Evolutionary conservation across 352 stramenopile species (phyloP).

Genomic region (Pythium biforme): DNA sequence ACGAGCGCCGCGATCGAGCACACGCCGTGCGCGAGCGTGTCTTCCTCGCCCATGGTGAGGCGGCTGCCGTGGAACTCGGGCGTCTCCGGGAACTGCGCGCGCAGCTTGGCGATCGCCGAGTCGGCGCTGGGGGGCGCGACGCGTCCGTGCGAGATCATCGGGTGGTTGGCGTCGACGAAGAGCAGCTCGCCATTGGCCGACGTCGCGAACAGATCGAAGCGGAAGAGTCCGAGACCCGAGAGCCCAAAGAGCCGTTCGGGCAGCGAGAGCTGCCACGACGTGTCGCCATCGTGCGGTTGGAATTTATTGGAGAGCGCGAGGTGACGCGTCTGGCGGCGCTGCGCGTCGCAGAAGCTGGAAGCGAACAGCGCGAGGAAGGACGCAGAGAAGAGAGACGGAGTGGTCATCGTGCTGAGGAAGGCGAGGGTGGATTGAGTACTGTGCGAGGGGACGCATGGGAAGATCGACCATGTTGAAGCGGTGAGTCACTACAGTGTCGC

Average conservation of each 20-base stretch:
- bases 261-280: conserved; percentile 19
- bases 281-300: conserved; percentile 2
- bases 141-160: conserved; percentile 20
- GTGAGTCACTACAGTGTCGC: conserved; percentile 12
- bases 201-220: conserved; percentile 24
- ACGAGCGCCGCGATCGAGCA: conserved; percentile 20
- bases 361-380: conserved; percentile 19
- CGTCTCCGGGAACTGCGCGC: conserved; percentile 7
- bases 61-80: conserved; percentile 17
- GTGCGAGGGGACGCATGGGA: background rate
- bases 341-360: conserved; percentile 22
- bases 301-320: conserved; percentile 18
- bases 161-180: conserved; percentile 21
- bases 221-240: conserved; percentile 18
- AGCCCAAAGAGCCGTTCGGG: conserved; percentile 22
- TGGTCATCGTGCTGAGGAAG: background rate
- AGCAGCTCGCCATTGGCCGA: conserved; percentile 15
- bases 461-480: conserved; percentile 11
- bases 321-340: conserved; percentile 24
- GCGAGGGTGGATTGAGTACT: background rate
- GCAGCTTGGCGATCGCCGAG: conserved; percentile 11
- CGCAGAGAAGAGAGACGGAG: conserved; percentile 5
- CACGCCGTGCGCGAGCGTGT: conserved; percentile 19
- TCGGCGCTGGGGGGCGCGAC: conserved; percentile 1
- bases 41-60: conserved; percentile 9